phyloP scores from a whole-genome alignment of 106 monocot genomes.

The Dactylorhiza incarnata region DNA sequence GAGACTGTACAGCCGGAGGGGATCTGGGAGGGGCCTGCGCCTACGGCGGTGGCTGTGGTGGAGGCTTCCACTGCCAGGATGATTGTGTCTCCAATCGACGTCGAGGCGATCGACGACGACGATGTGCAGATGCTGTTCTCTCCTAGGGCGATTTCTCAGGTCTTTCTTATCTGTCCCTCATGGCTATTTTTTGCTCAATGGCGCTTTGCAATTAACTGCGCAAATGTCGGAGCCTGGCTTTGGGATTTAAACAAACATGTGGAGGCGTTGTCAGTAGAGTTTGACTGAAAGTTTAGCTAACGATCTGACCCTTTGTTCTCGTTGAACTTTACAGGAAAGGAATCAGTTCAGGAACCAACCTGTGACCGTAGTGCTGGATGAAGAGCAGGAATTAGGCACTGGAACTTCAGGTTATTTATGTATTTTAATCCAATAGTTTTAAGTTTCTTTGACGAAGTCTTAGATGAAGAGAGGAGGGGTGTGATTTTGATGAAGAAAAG shows the following conservation, averaged over 20 bases:
- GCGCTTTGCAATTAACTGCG: background rate
- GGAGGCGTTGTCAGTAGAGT: background rate
- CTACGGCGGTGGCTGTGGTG: background rate
- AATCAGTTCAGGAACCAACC: constrained; percentile 11
- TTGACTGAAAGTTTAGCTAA: background rate
- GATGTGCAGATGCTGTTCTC: constrained; percentile 18
- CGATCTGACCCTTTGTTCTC: background rate
- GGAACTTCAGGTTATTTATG: constrained; percentile 12
- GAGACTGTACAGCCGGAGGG: background rate
- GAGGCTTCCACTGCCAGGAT: background rate
- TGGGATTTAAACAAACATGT: background rate
- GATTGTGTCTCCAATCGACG: constrained; percentile 9
- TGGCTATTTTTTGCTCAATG: background rate
- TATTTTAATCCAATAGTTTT: background rate
- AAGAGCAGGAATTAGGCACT: constrained; percentile 6
- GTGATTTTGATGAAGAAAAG: background rate
- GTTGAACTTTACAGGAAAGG: constrained; percentile 9
- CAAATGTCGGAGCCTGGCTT: background rate
- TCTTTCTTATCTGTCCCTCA: background rate
- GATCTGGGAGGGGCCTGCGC: background rate
- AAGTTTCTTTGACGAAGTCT: background rate
- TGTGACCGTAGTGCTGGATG: constrained; percentile 15
- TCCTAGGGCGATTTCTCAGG: constrained; percentile 17
- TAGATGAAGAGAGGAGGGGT: background rate
- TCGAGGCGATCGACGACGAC: constrained; percentile 19